A percentile compares a stretch with the other conserved stretches of the same genome.
Conservation (phyloP, 2,329 filamentous ascomycete species). For the Seiridium unicorne region DNA sequence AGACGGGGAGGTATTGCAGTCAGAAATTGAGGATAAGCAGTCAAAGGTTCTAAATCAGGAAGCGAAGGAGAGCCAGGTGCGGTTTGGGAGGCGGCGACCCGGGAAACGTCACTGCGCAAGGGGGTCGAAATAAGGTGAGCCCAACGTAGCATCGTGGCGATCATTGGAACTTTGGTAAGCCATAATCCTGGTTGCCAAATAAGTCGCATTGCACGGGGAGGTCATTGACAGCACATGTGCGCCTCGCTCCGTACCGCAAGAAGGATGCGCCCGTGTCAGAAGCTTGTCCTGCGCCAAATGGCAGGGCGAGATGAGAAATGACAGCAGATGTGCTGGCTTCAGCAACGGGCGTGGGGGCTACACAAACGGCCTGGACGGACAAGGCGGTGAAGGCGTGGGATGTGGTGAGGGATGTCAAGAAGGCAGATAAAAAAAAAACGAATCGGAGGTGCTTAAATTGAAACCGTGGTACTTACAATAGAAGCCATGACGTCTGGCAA, state of each 20-base stretch:
- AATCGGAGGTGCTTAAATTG: conserved; percentile 7
- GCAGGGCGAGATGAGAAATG: conserved; percentile 5
- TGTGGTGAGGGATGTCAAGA: not conserved
- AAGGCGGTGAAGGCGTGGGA: conserved; percentile 3
- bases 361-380: conserved; percentile 1
- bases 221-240: not conserved
- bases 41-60: not conserved
- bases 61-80: not conserved
- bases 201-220: not conserved
- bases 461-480: conserved; percentile 26
- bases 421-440: conserved; percentile 3
- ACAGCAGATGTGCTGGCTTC: conserved; percentile 7
- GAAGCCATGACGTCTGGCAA: conserved; percentile 28
- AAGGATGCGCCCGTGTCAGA: conserved; percentile 6
- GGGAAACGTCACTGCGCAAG: conserved; percentile 10
- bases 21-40: not conserved
- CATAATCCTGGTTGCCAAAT: not conserved
- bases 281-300: not conserved
- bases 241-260: conserved; percentile 12
- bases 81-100: conserved; percentile 6
- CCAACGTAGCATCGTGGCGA: conserved; percentile 3
- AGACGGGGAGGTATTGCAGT: not conserved
- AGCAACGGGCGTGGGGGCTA: conserved; percentile 3
- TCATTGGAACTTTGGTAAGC: not conserved
- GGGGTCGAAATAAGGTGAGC: conserved; percentile 6